Evolutionary conservation across 441 rosid genomes (phyloP).

Genomic region (Mallotus japonicus): DNA sequence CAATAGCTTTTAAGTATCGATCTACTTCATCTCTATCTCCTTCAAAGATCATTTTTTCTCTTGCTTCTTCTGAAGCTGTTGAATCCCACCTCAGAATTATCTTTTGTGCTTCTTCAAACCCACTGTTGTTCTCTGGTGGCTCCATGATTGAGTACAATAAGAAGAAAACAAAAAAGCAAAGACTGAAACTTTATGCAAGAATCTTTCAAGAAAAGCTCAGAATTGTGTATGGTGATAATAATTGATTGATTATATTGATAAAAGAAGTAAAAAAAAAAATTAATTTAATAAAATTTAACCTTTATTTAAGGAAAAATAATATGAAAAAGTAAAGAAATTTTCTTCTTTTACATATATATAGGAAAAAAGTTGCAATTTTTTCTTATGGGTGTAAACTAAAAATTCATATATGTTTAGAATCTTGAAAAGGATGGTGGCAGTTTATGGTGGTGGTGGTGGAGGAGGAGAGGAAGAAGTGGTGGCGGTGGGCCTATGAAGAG

Average conservation of each 20-base stretch:
- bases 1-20: constrained; percentile 73
- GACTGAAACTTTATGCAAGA: background rate
- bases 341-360: background rate
- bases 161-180: background rate
- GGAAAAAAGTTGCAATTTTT: background rate
- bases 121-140: constrained; percentile 33
- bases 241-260: background rate
- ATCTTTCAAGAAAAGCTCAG: background rate
- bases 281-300: background rate
- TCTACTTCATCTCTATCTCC: constrained; percentile 71
- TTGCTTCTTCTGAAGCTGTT: constrained; percentile 65
- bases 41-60: constrained; percentile 74
- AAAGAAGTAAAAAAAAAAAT: background rate
- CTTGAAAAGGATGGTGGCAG: background rate
- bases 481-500: background rate
- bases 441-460: background rate
- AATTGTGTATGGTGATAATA: background rate
- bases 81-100: constrained; percentile 88
- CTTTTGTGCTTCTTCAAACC: constrained; percentile 61
- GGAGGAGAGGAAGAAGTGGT: background rate
- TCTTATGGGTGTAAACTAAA: background rate
- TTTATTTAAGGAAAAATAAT: background rate
- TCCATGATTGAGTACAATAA: constrained; percentile 28
- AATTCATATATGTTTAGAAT: background rate
- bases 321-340: background rate